Base-by-base conservation (phyloP, 2,329 filamentous ascomycete genomes). In the Ascochyta fabae region DNA sequence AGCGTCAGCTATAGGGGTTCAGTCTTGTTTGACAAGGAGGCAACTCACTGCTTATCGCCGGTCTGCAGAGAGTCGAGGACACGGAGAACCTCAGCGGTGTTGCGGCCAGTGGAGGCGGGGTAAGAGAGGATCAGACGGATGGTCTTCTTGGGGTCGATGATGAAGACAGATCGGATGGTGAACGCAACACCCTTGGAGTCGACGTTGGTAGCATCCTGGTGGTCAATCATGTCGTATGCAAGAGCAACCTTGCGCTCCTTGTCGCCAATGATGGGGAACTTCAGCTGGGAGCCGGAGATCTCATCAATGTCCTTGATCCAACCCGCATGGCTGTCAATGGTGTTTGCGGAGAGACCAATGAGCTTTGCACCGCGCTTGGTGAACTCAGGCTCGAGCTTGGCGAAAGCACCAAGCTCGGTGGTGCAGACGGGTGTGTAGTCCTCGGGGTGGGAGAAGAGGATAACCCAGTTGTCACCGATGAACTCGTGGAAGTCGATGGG, bases 401-500 rank as follows among this genome's bases (percentile, higher is more conserved):
- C 83, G 71, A 87, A 87, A 33, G 84, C 84, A 58, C 84, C 85
- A 45, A 87, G 80, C 77, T 87, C 84, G 47, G 84, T 87, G 53
- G 85, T 87, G 80, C 85, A 85, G 60, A 85, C 82, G 44, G 82
- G 82, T 7, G 83, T 85, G 77, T 83, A 84, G 73, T 83, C 80
- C 66, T 82, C 87, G 39, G 87, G 87, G 78, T 90, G 87, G 40
- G 86, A 89, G 82, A 90, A 90, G 64, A 90, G 82, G 60, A 90
- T 81, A 58, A 87, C 84, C 86, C 87, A 90, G 66, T 82, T 86
- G 79, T 88, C 81, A 68, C 86, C 87, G 64, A 89, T 88, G 80
- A 85, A 90, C 66, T 88, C 80, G 79, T 90, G 87, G 81, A 90
- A 90, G 77, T 88, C 82, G 73, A 89, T 88, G 50, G 81, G 80